Base-by-base conservation (phyloP, 768 basidiomycete genomes). In the Rhizopogon rudus region DNA sequence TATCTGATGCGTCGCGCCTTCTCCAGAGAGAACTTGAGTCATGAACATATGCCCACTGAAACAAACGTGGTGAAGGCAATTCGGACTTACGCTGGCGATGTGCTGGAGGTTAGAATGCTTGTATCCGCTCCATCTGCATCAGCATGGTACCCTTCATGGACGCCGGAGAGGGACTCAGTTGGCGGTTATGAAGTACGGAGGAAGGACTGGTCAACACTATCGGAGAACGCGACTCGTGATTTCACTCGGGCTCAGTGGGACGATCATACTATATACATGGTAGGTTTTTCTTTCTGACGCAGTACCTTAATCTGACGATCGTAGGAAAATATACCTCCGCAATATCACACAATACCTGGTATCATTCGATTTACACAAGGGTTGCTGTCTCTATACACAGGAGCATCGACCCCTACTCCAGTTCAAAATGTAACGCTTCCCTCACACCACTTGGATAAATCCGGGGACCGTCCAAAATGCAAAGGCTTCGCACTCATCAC, bases 401-500 rank as follows among this genome's bases (percentile, higher is more conserved):
- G 17, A 25, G 45, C 35, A 41, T 52, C 33, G 16, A 44, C 54
- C 29, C 3, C 44, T 5, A 42, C 64, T 20, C 69, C 67, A 20
- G 63, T 91, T 5, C 84, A 91, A 63, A 59, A 65, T 39, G 73
- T 93, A 41, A 57, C 68, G 1, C 74, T 88, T 28, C 87, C 84
- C 12, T 73, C 80, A 0, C 87, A 91, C 61, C 79, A 85, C 64
- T 77, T 80, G 46, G 87, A 88, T 64, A 75, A 75, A 51, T 77
- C 80, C 13, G 80, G 71, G 2, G 76, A 78, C 25, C 60, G 70
- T 13, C 81, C 86, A 2, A 79, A 77, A 52, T 86, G 79, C 67
- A 91, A 87, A 73, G 87, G 87, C 1, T 92, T 91, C 58, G 88
- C 88, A 0, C 78, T 93, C 29, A 71, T 92, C 52, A 82, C 82